Evolutionary conservation across 2,329 filamentous ascomycete genomes (phyloP).

Genomic region (Diplodia scrobiculata): DNA sequence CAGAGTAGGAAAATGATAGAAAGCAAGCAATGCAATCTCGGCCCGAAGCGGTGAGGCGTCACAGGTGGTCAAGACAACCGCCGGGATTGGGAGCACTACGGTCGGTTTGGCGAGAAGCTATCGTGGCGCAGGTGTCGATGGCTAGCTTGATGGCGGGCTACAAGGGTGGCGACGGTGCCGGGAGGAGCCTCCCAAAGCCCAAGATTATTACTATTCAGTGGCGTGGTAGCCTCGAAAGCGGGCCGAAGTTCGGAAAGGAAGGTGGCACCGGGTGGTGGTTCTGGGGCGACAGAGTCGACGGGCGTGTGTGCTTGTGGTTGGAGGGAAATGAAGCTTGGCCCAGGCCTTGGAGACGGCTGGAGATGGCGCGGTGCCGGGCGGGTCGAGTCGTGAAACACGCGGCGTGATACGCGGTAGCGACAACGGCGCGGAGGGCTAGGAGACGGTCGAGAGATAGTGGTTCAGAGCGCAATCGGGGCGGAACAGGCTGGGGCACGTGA

Average conservation of each 20-base stretch:
- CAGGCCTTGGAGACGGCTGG: conserved; percentile 1
- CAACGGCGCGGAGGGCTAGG: not conserved
- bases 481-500: conserved; percentile 6
- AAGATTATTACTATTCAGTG: conserved; percentile 12
- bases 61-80: conserved; percentile 4
- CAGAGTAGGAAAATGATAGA: not conserved
- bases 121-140: not conserved
- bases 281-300: not conserved
- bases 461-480: not conserved
- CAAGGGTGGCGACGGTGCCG: conserved; percentile 9
- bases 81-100: not conserved
- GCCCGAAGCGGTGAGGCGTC: conserved; percentile 8
- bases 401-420: conserved; percentile 6
- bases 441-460: not conserved
- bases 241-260: conserved; percentile 21
- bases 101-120: not conserved
- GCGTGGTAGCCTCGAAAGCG: not conserved
- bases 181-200: not conserved
- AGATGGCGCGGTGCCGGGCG: conserved; percentile 23
- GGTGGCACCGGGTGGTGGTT: conserved; percentile 15
- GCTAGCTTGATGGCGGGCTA: not conserved
- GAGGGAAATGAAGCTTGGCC: conserved; percentile 25
- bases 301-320: conserved; percentile 1
- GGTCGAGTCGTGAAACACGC: conserved; percentile 5
- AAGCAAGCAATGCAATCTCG: conserved; percentile 1